Evolutionary conservation across 768 basidiomycete species (phyloP).

Genomic region (Pholiota microspora): DNA sequence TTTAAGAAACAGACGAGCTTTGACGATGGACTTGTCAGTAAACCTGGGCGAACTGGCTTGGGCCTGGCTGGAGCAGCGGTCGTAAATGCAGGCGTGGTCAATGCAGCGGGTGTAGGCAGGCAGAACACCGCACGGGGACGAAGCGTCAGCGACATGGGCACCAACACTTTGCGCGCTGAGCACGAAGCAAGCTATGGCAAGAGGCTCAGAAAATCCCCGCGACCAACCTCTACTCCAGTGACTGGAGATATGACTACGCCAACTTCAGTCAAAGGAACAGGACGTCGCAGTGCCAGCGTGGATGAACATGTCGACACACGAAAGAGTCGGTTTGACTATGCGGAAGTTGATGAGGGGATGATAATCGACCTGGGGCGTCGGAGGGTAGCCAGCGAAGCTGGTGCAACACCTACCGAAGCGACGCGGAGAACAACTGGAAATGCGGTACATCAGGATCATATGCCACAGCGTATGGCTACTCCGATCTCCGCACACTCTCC

Average conservation of each 20-base stretch:
- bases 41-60: slow-evolving; percentile 5
- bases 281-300: slow-evolving; percentile 17
- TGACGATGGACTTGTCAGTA: slow-evolving; percentile 14
- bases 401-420: neutral
- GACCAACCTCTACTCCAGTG: slow-evolving; percentile 1
- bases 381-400: slow-evolving; percentile 19
- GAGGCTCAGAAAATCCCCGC: slow-evolving; percentile 18
- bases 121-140: neutral
- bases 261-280: neutral
- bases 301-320: slow-evolving; percentile 10
- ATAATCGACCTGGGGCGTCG: slow-evolving; percentile 22
- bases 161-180: neutral
- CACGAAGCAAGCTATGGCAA: slow-evolving; percentile 3
- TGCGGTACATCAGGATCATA: neutral
- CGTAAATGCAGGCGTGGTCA: slow-evolving; percentile 10
- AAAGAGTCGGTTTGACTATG: slow-evolving; percentile 12
- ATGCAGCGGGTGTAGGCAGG: slow-evolving; percentile 7
- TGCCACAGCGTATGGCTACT: neutral
- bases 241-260: too few relatives aligned
- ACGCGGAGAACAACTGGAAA: neutral
- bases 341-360: slow-evolving; percentile 8
- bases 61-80: slow-evolving; percentile 11
- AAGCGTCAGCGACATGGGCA: slow-evolving; percentile 16
- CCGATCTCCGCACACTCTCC: neutral
- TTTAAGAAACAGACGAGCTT: slow-evolving; percentile 15